Evolutionary conservation across 441 rosid genomes (phyloP), one percentile per base, ranked within the genome.

Genomic region (Gossypium aridum): DNA sequence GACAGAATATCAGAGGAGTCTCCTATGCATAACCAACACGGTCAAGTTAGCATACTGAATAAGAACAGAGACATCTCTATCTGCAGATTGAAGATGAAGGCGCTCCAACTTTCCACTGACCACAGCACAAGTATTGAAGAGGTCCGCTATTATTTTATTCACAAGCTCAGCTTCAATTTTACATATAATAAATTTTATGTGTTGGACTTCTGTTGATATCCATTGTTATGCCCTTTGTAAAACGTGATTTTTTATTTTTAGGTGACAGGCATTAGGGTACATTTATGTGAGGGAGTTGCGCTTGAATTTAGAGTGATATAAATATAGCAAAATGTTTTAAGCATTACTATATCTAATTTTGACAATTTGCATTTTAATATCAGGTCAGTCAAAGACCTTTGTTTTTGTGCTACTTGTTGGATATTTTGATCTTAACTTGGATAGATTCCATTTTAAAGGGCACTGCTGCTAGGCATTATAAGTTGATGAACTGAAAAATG

Each of bases 1-100:
- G 97, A 92, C 80, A 89, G 97, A 82, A 94, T 94, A 76, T 94
- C 98, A 17, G 98, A 94, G 81, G 98, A 94, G 85, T 94, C 97
- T 71, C 98, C 98, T 3, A 87, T 92, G 87, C 98, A 90, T 80
- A 87, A 83, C 73, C 97, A 80, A 67, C 87, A 87, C 53, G 85
- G 85, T 85, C 97, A 85, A 78, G 87, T 90, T 70, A 87, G 85
- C 74, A 84, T 87, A 78, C 78, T 88, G 74, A 90, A 94, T 86
- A 94, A 91, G 85, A 94, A 89, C 70, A 87, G 92, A 78, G 99
- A 94, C 86, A 89, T 94, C 53, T 87, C 97, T 26, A 78, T 90
- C 47, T 94, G 92, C 82, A 83, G 97, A 80, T 81, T 94, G 80
- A 92, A 91, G 88, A 92, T 92, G 96, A 92, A 91, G 78, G 97